Evolutionary conservation across 306 rosid genomes (phyloP).

Genomic region (Corylus avellana): DNA sequence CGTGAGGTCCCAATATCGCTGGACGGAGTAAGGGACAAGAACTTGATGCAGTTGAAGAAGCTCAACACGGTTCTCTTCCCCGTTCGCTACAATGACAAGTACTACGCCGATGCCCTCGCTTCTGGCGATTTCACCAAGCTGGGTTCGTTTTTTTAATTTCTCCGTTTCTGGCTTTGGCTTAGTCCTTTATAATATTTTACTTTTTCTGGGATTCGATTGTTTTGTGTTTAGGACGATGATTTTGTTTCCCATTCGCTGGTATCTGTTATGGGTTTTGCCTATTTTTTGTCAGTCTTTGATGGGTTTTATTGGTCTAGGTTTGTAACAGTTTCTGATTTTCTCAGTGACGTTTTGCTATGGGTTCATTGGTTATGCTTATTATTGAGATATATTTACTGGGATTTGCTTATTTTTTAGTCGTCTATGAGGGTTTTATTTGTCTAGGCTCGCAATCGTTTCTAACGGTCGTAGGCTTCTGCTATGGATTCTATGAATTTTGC

Average conservation of each 20-base stretch:
- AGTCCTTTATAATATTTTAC: background rate
- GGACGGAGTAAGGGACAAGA: constrained; percentile 83
- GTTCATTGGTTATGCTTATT: background rate
- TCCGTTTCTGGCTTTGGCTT: constrained; percentile 18
- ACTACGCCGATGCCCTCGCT: constrained; percentile 79
- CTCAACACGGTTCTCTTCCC: constrained; percentile 87
- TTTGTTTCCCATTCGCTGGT: background rate
- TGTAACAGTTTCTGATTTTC: background rate
- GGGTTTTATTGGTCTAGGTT: background rate
- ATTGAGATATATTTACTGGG: background rate
- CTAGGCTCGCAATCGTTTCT: background rate
- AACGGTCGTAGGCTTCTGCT: background rate
- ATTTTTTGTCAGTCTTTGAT: background rate
- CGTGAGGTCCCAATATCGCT: constrained; percentile 78
- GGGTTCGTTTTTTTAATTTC: constrained; percentile 38
- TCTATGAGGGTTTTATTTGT: background rate
- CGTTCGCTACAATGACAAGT: constrained; percentile 78
- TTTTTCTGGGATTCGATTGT: background rate
- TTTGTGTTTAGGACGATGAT: background rate
- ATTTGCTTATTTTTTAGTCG: background rate
- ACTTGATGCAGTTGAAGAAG: constrained; percentile 90
- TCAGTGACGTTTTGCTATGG: background rate
- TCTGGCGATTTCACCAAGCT: constrained; percentile 80
- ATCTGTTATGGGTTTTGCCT: background rate
- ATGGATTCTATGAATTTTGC: background rate